Base-by-base conservation (phyloP, 257 asterid genomes). In the Striga asiatica region DNA sequence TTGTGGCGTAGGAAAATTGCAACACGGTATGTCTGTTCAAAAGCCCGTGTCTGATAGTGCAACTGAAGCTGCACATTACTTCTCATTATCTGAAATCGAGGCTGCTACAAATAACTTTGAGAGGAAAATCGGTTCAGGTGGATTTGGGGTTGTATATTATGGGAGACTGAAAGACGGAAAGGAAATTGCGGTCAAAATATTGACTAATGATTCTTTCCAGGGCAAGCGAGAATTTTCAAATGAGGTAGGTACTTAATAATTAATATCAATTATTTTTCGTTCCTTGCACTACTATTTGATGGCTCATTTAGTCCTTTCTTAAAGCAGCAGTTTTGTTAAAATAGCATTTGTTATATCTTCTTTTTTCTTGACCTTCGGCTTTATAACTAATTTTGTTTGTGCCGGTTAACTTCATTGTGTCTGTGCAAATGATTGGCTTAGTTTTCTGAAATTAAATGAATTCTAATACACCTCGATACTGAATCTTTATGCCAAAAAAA, bases 131-230 rank as follows among this genome's bases (percentile, higher is more conserved):
- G 97, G 99, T 17, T 80, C 95, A 2, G 99, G 99, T 59, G 97
- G 95, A 24, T 92, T 88, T 55, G 99, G 99, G 52, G 77, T 92
- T 47, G 99, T 92, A 3, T 82, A 76, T 67, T 92, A 84, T 51
- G 99, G 99, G 58, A 81, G 63, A 63, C 63, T 92, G 69, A 66
- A 69, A 53, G 91, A 92, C n/a, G 94, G 82, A 46, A 79, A 63
- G 73, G 99, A 92, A 82, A 92, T 92, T 68, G 99, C 99, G 0
- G 99, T 92, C 59, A 92, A 92, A 68, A 68, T 79, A 43, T 72
- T 88, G 72, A 88, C 83, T 11, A 92, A 85, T 53, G 83, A 92
- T 75, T 82, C 97, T 41, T 92, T 82, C 71, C 99, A 88, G 69
- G 95, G 97, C 23, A 92, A 79, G 64, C 82, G 95, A 35, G 99